Evolutionary conservation across 805 yeast species (phyloP).

Genomic region (Kuraishia piskuri): DNA sequence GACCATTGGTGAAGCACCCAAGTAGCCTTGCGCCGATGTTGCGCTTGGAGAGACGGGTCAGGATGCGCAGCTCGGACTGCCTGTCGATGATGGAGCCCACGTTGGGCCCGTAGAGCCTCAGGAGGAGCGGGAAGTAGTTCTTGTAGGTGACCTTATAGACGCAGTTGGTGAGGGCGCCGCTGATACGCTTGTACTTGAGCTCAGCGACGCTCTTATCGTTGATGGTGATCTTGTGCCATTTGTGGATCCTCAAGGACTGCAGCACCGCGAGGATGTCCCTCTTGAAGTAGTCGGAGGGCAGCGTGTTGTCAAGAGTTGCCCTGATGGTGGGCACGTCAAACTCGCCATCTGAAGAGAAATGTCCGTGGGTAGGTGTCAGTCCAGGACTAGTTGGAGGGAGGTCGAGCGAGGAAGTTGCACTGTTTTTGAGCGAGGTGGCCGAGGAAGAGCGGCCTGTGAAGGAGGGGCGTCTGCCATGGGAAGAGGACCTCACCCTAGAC

Average conservation of each 20-base stretch:
- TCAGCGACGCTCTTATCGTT: conserved; percentile 27
- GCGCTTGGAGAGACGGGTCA: conserved; percentile 64
- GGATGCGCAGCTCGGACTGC: conserved; percentile 62
- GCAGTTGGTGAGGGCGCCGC: conserved; percentile 92
- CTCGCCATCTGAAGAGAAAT: neutral
- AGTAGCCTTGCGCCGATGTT: conserved; percentile 82
- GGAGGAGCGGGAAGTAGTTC: conserved; percentile 48
- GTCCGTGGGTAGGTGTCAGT: neutral
- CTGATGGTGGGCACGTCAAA: conserved; percentile 23
- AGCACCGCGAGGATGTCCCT: conserved; percentile 65
- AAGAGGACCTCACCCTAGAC: neutral
- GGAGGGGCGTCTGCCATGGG: neutral
- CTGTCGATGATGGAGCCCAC: conserved; percentile 83
- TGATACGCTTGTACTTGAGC: conserved; percentile 55
- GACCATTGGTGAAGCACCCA: conserved; percentile 88
- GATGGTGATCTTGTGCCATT: conserved; percentile 59
- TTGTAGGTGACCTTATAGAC: conserved; percentile 55
- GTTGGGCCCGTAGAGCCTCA: conserved; percentile 84
- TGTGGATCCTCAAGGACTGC: conserved; percentile 56
- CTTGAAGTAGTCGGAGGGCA: conserved; percentile 80
- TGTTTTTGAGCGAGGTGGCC: neutral
- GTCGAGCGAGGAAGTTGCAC: neutral
- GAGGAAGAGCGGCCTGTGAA: conserved; percentile 1
- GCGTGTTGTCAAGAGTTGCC: conserved; percentile 59
- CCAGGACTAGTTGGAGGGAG: neutral